Base-by-base conservation (phyloP, 192 early-diverging fungal species). In the Entomortierella beljakovae region DNA sequence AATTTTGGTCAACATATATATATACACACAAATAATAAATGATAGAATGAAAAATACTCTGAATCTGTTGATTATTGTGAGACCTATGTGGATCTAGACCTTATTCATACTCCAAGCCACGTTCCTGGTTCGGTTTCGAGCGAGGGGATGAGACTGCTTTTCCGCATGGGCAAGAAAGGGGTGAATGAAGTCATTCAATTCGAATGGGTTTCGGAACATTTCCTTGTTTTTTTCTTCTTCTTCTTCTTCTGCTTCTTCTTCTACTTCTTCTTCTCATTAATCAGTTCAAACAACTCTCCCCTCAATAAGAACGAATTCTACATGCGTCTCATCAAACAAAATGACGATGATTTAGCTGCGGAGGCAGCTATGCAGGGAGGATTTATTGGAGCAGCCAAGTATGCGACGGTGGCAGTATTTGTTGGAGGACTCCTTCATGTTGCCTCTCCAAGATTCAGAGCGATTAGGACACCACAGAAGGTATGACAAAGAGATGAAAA, bases 311-410 rank as follows among this genome's bases (percentile, higher is more conserved):
- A n/a, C n/a, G n/a, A n/a, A 4, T 46, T 10, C 42, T 48, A 6
- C 18, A 77, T 77, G 74, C 74, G 74, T 59, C 59, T 77, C 37
- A 77, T 77, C 38, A 77, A 77, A 46, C 54, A 77, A 28, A 38
- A 77, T 55, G 65, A 68, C 33, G 60, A 77, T 31, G 60, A 68
- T 35, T 32, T 52, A 1, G 74, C 74, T 11, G 74, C 74, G 10
- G 54, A 55, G 42, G 74, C 15, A 5, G 74, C 74, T 34, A 77
- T 77, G 74, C 65, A 66, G 7, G 74, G 74, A 49, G 74, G 74
- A 6, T 38, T 46, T 37, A 64, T 77, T 26, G 74, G 74, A 6
- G 66, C 66, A 3, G 20, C 63, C n/a, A 77, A 77, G 43, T 77
- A 77, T 61, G 54, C 60, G 35, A 52, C 74, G 10, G 74, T 77